Conservation (phyloP, 148 eudicot species). For the Salicornia ramosissima region DNA sequence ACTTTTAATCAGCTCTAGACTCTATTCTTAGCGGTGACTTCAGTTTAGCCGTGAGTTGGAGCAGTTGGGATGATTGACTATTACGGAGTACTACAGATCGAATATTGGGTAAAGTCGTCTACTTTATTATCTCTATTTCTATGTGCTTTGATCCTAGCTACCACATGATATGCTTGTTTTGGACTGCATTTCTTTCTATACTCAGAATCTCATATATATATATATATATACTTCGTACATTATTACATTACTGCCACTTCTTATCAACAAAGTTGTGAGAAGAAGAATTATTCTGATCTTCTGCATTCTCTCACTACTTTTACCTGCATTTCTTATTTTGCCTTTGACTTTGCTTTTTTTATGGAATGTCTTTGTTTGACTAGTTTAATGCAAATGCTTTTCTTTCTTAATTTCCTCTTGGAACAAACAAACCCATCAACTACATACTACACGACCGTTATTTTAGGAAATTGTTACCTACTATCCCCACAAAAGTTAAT, state of each 20-base stretch:
- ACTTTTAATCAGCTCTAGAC: no score
- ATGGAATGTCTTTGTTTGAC: conserved; percentile 3
- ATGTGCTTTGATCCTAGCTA: no score
- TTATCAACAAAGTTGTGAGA: neutral
- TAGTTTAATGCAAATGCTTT: neutral
- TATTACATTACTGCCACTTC: neutral
- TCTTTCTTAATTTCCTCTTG: neutral
- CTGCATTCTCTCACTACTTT: neutral
- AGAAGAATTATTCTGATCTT: neutral
- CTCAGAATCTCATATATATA: no score
- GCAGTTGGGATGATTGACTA: conserved; percentile 24
- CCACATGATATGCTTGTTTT: conserved; percentile 2
- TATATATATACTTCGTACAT: no score
- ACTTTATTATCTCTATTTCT: no score
- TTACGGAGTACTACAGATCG: no score
- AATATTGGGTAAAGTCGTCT: neutral
- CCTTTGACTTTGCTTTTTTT: conserved; percentile 9
- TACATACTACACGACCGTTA: no score
- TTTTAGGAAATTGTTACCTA: neutral
- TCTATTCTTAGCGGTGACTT: no score
- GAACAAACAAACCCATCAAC: no score
- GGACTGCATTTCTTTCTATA: neutral
- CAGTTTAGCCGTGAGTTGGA: no score
- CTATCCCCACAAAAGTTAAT: no score
- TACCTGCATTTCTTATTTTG: neutral